These are phyloP conservation scores for Euptelea pleiosperma DNA, from an alignment of 164 flowering plant species.

Conservation along the genomic window DNA sequence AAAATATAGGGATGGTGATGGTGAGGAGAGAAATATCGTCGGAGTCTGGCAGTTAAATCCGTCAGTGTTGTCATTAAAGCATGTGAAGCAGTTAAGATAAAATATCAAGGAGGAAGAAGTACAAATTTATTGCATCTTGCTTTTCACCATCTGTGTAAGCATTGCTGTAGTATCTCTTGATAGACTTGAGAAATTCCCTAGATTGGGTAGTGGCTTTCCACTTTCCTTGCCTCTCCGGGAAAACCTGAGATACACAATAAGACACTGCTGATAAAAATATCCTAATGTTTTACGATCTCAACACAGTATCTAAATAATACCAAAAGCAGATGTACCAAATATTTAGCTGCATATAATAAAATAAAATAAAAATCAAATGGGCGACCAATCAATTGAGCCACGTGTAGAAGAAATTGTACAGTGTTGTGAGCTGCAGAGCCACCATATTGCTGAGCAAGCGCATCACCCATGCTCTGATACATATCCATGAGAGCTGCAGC, in stretches of 20 bases:
- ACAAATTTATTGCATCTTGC: constrained; percentile 98
- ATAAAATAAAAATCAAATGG: background rate
- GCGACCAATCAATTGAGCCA: background rate
- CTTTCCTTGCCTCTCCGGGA: constrained; percentile 96
- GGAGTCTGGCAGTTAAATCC: background rate
- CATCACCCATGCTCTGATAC: constrained; percentile 97
- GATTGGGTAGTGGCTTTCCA: constrained; percentile 99
- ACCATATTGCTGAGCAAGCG: constrained; percentile 97
- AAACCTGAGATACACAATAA: constrained; percentile 51
- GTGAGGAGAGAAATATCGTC: background rate
- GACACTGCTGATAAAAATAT: background rate
- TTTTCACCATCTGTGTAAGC: constrained; percentile 96
- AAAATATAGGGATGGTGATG: background rate
- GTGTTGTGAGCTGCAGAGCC: constrained; percentile 98
- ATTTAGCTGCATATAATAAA: background rate
- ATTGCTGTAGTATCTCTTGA: constrained; percentile 91
- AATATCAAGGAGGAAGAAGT: constrained; percentile 18
- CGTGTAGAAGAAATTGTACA: constrained; percentile 33
- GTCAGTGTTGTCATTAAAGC: too few species aligned
- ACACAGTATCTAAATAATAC: background rate
- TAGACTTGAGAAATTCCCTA: constrained; percentile 87
- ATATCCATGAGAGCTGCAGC: constrained; percentile 96
- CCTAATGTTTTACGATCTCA: too few species aligned
- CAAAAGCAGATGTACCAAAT: background rate
- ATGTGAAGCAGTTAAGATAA: background rate